phyloP scores from a whole-genome alignment of 768 basidiomycete species.

The Kwoniella bestiolae region DNA sequence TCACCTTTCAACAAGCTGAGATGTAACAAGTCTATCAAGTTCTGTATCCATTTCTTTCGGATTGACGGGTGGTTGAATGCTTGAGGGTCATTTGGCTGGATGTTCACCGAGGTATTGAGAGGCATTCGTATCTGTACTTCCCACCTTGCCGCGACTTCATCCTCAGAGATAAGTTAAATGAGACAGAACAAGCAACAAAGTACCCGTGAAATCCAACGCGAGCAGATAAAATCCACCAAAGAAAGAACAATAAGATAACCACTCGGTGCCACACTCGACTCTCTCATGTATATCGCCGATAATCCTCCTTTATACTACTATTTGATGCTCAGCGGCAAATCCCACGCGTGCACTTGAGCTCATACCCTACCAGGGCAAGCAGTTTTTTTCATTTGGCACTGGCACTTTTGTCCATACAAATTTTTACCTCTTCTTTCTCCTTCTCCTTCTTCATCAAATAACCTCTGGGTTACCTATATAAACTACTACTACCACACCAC shows the following conservation, averaged over 20 bases:
- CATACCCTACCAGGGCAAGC: neutral
- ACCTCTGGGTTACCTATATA: slow-evolving; percentile 33
- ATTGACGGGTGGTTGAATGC: slow-evolving; percentile 21
- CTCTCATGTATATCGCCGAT: neutral
- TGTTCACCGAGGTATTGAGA: neutral
- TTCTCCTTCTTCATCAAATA: slow-evolving; percentile 12
- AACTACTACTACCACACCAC: slow-evolving; percentile 20
- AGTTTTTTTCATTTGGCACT: slow-evolving; percentile 9
- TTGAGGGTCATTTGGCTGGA: slow-evolving; percentile 18
- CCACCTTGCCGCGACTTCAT: neutral
- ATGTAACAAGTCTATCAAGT: slow-evolving; percentile 50
- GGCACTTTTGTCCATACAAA: slow-evolving; percentile 6
- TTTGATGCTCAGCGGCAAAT: neutral
- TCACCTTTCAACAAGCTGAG: slow-evolving; percentile 47
- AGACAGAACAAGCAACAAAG: neutral
- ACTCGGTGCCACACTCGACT: neutral
- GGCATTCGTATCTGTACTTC: slow-evolving; percentile 2
- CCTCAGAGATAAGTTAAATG: no score
- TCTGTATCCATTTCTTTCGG: slow-evolving; percentile 53
- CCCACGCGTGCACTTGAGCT: neutral
- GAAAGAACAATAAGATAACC: no score
- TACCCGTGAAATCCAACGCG: neutral
- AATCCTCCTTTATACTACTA: neutral
- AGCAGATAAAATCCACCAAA: no score
- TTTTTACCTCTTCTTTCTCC: slow-evolving; percentile 25